Conservation (phyloP, 2,329 filamentous ascomycete species). For the Juglanconis juglandina region DNA sequence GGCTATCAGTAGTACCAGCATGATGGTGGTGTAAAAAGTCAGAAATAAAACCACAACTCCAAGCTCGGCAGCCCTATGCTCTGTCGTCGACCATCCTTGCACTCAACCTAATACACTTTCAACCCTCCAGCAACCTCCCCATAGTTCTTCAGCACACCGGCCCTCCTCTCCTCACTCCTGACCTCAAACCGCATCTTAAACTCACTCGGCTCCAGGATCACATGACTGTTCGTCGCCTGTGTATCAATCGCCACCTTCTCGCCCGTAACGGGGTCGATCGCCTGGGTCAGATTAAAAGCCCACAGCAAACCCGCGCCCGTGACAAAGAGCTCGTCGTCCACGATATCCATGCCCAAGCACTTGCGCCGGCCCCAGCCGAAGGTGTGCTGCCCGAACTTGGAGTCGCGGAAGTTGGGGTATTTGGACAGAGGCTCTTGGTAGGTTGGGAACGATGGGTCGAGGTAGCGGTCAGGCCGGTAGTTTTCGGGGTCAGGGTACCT, state of each 20-base stretch:
- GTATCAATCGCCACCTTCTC: slow-evolving; percentile 41
- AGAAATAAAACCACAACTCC: background rate
- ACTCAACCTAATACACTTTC: slow-evolving; percentile 22
- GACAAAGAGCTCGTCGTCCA: slow-evolving; percentile 56
- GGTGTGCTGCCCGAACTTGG: slow-evolving; percentile 52
- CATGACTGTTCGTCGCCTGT: slow-evolving; percentile 49
- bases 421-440: slow-evolving; percentile 62
- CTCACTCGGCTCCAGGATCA: slow-evolving; percentile 48
- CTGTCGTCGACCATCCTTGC: background rate
- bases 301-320: slow-evolving; percentile 46
- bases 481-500: slow-evolving; percentile 63
- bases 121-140: slow-evolving; percentile 30
- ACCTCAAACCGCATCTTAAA: slow-evolving; percentile 45
- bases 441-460: slow-evolving; percentile 60
- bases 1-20: too few relatives aligned
- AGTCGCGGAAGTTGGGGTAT: slow-evolving; percentile 60
- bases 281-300: slow-evolving; percentile 43
- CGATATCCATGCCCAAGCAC: slow-evolving; percentile 61
- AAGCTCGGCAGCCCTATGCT: background rate
- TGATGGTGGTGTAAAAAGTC: too few relatives aligned
- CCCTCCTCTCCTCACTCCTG: slow-evolving; percentile 36
- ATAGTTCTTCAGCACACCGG: slow-evolving; percentile 36
- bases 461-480: slow-evolving; percentile 60
- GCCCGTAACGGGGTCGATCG: slow-evolving; percentile 41
- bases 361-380: slow-evolving; percentile 63